These are phyloP conservation scores for Zalaria obscura DNA, from an alignment of 2,329 filamentous ascomycete genomes.

Conservation along the genomic window DNA sequence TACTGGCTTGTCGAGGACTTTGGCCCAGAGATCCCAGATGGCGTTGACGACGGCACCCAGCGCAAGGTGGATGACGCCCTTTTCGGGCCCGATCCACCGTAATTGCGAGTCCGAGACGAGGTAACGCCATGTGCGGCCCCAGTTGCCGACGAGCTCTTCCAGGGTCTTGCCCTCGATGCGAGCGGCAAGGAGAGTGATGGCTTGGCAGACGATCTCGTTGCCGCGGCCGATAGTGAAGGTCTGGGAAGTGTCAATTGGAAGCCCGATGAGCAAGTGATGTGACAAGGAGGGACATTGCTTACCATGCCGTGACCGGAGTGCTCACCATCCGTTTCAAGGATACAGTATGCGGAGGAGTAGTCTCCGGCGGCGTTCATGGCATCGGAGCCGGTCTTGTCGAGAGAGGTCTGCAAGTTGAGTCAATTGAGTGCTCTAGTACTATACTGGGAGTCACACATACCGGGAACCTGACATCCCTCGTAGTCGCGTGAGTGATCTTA, in stretches of 20 bases:
- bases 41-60: conserved; percentile 82
- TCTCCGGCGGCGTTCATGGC: conserved; percentile 92
- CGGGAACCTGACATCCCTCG: conserved; percentile 35
- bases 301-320: conserved; percentile 70
- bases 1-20: conserved; percentile 70
- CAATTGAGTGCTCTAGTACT: conserved; percentile 2
- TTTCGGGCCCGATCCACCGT: conserved; percentile 88
- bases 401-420: conserved; percentile 47
- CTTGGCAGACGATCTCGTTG: conserved; percentile 82
- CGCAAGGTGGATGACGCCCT: conserved; percentile 85
- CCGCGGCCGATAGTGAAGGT: conserved; percentile 78
- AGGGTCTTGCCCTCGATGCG: conserved; percentile 64
- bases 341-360: conserved; percentile 90
- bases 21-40: conserved; percentile 92
- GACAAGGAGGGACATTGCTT: conserved; percentile 6
- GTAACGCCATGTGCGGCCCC: conserved; percentile 81
- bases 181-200: conserved; percentile 64
- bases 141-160: conserved; percentile 61
- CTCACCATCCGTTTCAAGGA: conserved; percentile 64
- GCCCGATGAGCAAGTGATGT: not conserved
- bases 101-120: conserved; percentile 84
- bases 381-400: conserved; percentile 92
- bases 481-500: conserved; percentile 30
- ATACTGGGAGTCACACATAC: conserved; percentile 14
- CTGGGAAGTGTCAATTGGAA: conserved; percentile 10